These are phyloP conservation scores for Leccinum subgranulosum DNA, from an alignment of 768 basidiomycete species.

Conservation along the genomic window DNA sequence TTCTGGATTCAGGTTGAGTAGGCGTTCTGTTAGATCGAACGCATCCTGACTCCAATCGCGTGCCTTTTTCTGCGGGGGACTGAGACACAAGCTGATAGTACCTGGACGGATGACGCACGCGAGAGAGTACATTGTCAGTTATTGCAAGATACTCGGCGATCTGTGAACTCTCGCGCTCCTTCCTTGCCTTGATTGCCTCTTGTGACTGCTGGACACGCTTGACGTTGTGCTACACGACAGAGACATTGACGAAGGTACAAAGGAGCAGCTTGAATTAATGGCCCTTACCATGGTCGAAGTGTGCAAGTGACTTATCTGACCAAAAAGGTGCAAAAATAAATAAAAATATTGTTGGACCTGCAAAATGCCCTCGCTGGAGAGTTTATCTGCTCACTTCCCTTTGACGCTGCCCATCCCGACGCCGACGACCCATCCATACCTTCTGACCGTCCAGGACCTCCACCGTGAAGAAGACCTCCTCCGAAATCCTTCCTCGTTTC, in stretches of 20 bases:
- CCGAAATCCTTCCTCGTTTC: slow-evolving; percentile 86
- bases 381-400: slow-evolving; percentile 65
- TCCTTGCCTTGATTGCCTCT: slow-evolving; percentile 64
- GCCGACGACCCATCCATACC: slow-evolving; percentile 70
- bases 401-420: slow-evolving; percentile 83
- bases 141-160: slow-evolving; percentile 73
- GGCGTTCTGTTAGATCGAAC: slow-evolving; percentile 67
- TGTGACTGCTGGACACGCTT: slow-evolving; percentile 57
- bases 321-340: slow-evolving; percentile 1
- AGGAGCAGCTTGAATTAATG: not conserved
- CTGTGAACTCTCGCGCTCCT: slow-evolving; percentile 68
- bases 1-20: slow-evolving; percentile 88
- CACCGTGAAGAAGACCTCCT: slow-evolving; percentile 92
- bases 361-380: slow-evolving; percentile 59
- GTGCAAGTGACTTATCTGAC: no score
- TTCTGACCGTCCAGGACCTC: slow-evolving; percentile 73
- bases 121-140: slow-evolving; percentile 57
- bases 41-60: slow-evolving; percentile 72
- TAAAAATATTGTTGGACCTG: slow-evolving; percentile 4
- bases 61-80: slow-evolving; percentile 55
- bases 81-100: not conserved
- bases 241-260: not conserved
- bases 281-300: slow-evolving; percentile 19
- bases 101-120: slow-evolving; percentile 42
- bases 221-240: slow-evolving; percentile 56